These are phyloP conservation scores for Russula compacta DNA, from an alignment of 768 basidiomycete genomes.

Conservation along the genomic window DNA sequence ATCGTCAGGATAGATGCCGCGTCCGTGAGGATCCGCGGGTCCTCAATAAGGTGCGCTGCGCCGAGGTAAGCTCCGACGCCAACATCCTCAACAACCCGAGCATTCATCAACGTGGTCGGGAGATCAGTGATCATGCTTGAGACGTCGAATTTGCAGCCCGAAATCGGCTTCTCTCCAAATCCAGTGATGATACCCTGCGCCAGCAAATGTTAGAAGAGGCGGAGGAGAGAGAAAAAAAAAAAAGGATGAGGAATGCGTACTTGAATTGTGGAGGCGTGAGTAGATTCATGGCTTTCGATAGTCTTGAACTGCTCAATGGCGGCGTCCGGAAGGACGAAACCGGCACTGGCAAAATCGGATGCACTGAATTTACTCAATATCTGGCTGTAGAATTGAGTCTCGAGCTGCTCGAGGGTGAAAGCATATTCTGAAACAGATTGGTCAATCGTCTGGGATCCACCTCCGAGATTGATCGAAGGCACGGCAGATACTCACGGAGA, in stretches of 20 bases:
- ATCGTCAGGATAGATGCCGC: conserved; percentile 69
- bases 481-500: conserved; percentile 36
- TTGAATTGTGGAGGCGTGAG: conserved; percentile 48
- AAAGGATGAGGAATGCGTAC: conserved; percentile 23
- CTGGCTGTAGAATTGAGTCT: conserved; percentile 58
- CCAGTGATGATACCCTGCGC: conserved; percentile 18
- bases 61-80: conserved; percentile 78
- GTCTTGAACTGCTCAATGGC: conserved; percentile 53
- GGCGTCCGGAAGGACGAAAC: conserved; percentile 46
- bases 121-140: conserved; percentile 53
- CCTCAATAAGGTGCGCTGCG: conserved; percentile 51
- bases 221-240: neutral
- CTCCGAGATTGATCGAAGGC: neutral
- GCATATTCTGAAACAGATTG: conserved; percentile 77
- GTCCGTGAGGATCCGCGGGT: conserved; percentile 49
- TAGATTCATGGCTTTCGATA: conserved; percentile 54
- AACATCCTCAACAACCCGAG: conserved; percentile 69
- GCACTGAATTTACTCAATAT: conserved; percentile 56
- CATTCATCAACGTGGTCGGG: conserved; percentile 56
- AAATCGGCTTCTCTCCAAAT: conserved; percentile 34
- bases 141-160: conserved; percentile 62
- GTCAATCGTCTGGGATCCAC: no score
- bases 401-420: conserved; percentile 65
- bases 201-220: neutral
- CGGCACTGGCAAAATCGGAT: conserved; percentile 55